These are phyloP conservation scores for Candida taoyuanica DNA, from an alignment of 805 yeast species.

Conservation along the genomic window DNA sequence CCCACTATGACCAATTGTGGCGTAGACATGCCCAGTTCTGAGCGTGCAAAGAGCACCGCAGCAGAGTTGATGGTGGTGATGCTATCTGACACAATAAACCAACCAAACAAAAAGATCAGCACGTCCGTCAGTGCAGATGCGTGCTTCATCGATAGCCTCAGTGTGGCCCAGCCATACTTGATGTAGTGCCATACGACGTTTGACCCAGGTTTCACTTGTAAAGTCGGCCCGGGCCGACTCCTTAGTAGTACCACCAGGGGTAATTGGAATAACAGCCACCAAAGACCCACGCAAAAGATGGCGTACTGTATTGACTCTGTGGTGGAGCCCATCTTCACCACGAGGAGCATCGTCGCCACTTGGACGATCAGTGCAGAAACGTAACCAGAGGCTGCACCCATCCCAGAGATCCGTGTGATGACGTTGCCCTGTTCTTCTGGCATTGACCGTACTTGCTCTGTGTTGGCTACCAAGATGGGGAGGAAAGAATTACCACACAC, in stretches of 20 bases:
- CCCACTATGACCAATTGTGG: constrained; percentile 62
- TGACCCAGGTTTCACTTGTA: constrained; percentile 22
- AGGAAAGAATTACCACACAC: constrained; percentile 76
- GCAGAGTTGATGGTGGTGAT: constrained; percentile 76
- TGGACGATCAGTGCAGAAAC: constrained; percentile 66
- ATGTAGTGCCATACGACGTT: constrained; percentile 32
- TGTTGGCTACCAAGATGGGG: constrained; percentile 52
- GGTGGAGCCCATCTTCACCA: constrained; percentile 36
- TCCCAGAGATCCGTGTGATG: constrained; percentile 54
- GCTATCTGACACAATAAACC: constrained; percentile 76
- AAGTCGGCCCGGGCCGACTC: constrained; percentile 38
- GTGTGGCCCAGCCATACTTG: constrained; percentile 58
- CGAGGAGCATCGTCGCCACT: constrained; percentile 47
- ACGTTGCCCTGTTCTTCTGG: constrained; percentile 30
- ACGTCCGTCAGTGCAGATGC: constrained; percentile 62
- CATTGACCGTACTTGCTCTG: constrained; percentile 2
- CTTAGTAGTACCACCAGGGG: constrained; percentile 51
- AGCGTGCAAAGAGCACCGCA: constrained; percentile 70
- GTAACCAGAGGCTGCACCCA: constrained; percentile 70
- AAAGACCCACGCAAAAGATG: constrained; percentile 58
- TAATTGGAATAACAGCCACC: constrained; percentile 74
- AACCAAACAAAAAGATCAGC: constrained; percentile 58
- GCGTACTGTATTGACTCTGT: constrained; percentile 50
- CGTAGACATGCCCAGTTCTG: constrained; percentile 65
- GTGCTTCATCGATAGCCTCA: constrained; percentile 50